Base-by-base conservation (phyloP, 75 land plant species). In the Picea glauca region DNA sequence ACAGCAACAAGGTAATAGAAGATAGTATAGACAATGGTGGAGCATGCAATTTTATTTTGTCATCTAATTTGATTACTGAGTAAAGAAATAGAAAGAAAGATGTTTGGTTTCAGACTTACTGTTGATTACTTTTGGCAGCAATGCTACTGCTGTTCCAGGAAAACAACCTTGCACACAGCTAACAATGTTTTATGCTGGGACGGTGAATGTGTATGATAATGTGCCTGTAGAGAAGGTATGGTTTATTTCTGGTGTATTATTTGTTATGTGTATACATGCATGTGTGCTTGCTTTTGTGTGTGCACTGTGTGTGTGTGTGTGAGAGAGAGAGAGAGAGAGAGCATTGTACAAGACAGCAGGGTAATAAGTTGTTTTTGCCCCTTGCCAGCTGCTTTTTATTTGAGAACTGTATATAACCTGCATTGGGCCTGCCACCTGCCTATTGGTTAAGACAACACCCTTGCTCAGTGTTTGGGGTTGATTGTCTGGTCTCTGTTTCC, bases 151-250 rank as follows among this genome's bases (percentile, higher is more conserved):
- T 40, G 0, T 43, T 30, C 26, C 54, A 46, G 59, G 59, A 32
- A 83, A 62, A 17, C 58, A 43, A 6, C 43, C 9, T 13, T 73
- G 76, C 15, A 62, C 76, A 5, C 84, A 83, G 50, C 84, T 83
- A 33, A 83, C 84, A 14, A 74, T 83, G 67, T 83, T 83, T 9
- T 83, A 83, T 74, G 76, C 70, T 57, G 84, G 84, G 58, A 74
- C 61, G 43, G 84, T 83, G 17, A 83, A 80, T 63, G 84, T 83
- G 26, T 83, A 83, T 74, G 82, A 83, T 21, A 33, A 80, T 2
- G 54, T 83, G 15, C 82, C 84, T 60, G 18, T 70, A 40, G 84
- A 83, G 40, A 83, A 83, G 84, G 84, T 46, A 46, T 46, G 54
- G 8, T 46, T 46, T 8, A 46, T 46, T 46, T 46, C 54, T 46